Base-by-base conservation (phyloP, 225 moss, liverwort and hornwort genomes). In the Sphagnum tenellum region DNA sequence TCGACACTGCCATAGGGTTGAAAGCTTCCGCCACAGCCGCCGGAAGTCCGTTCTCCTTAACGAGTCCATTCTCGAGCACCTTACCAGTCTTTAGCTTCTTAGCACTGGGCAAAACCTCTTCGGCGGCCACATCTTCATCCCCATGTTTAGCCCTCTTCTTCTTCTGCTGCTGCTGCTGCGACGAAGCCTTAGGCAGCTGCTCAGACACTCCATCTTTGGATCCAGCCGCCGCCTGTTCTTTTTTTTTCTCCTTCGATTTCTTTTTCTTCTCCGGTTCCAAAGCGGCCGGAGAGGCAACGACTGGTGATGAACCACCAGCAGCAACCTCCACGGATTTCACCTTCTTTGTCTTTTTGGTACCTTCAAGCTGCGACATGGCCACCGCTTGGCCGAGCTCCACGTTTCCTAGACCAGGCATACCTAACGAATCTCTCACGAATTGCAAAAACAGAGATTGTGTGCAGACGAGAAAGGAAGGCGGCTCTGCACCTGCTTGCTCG, bases 81-180 rank as follows among this genome's bases (percentile, higher is more conserved):
- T 89, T 92, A 77, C 72, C 74, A 11, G 81, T 64, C 67, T 89
- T 92, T 69, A 77, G 77, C 64, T 77, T 69, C 78, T 90, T 92
- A 52, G 67, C 78, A 12, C 67, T 62, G 1, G 55, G 59, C 29
- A 29, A 29, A 29, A 29, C 0, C 29, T 29, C 29, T 29, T 29
- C 29, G 29, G 29, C 1, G 29, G 29, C 29, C 29, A 29, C 29
- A 29, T 29, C 29, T 7, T 71, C 72, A 9, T 76, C 80, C 0
- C 71, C 79, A n/a, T 75, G 75, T 12, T 46, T 65, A n/a, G 54
- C 74, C 78, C 76, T 73, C 62, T 69, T 81, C n/a, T 66, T 29
- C 66, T 67, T 69, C 65, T 74, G 6, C 52, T 5, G 29, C 65
- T 74, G 6, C 52, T 5, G 29, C 29, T 29, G 29, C 29, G 29